These are phyloP conservation scores for Backusella circina DNA, from an alignment of 192 early-diverging fungal genomes.

Conservation along the genomic window DNA sequence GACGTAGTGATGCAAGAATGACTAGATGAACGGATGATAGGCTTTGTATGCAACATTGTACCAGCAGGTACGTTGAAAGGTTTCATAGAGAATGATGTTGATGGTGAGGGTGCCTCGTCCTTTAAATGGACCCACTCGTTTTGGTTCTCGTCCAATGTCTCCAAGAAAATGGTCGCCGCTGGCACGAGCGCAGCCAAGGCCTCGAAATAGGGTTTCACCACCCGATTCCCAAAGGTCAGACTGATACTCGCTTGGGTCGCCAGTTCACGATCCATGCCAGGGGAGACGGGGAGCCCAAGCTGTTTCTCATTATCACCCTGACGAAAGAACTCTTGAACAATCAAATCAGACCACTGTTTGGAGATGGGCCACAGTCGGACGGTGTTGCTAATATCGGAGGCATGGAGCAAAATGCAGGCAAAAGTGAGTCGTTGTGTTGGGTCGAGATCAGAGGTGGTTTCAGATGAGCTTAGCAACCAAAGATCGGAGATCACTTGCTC, in stretches of 20 bases:
- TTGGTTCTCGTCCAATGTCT: constrained; percentile 46
- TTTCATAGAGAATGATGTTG: neutral
- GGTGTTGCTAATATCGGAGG: constrained; percentile 83
- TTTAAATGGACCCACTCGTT: constrained; percentile 47
- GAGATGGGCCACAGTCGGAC: constrained; percentile 75
- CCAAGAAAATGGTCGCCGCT: constrained; percentile 50
- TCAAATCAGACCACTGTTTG: constrained; percentile 84
- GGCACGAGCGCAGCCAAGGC: constrained; percentile 58
- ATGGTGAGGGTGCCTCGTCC: neutral
- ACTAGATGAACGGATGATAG: neutral
- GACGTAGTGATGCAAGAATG: neutral
- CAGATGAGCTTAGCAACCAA: neutral
- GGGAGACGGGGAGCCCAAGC: constrained; percentile 67
- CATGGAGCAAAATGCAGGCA: constrained; percentile 66
- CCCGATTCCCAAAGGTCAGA: constrained; percentile 73
- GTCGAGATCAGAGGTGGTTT: constrained; percentile 12
- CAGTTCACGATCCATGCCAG: constrained; percentile 80
- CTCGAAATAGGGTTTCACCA: constrained; percentile 80
- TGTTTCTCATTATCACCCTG: constrained; percentile 82
- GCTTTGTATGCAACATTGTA: neutral
- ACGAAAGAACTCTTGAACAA: constrained; percentile 76
- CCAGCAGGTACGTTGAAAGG: neutral
- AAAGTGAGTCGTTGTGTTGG: constrained; percentile 53
- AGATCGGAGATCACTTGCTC: neutral
- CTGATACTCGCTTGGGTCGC: constrained; percentile 67